These are phyloP conservation scores for Saposhnikovia divaricata DNA, from an alignment of 129 eudicot species.

Conservation along the genomic window DNA sequence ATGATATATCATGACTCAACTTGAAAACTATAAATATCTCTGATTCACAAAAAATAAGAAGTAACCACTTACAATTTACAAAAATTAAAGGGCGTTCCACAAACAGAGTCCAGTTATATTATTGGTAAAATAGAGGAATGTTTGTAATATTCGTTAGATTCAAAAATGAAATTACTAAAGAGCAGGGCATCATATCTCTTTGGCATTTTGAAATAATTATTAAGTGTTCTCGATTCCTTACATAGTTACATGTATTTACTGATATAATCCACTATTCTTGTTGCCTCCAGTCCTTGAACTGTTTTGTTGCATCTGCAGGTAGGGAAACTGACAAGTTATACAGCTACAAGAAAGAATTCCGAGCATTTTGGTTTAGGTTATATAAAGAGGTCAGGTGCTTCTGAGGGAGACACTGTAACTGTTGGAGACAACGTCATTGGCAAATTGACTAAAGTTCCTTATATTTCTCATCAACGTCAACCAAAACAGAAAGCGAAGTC, in stretches of 20 bases:
- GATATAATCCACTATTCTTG: background rate
- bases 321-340: constrained; percentile 72
- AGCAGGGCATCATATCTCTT: background rate
- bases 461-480: constrained; percentile 44
- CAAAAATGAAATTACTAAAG: too few relatives aligned
- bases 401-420: constrained; percentile 46
- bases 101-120: background rate
- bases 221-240: background rate
- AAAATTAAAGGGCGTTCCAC: background rate
- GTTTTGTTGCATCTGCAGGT: constrained; percentile 35
- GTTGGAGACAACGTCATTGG: constrained; percentile 46
- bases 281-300: background rate
- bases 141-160: too few relatives aligned
- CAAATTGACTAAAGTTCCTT: constrained; percentile 54
- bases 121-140: background rate
- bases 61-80: background rate
- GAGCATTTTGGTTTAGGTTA: constrained; percentile 83
- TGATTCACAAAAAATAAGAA: background rate
- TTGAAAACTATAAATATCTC: background rate
- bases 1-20: background rate
- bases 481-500: constrained; percentile 24
- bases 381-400: constrained; percentile 56
- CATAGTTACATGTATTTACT: background rate
- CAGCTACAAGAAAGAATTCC: constrained; percentile 35
- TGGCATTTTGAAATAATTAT: background rate